These are phyloP conservation scores for Penicillium polonicum DNA, from an alignment of 2,329 filamentous ascomycete species.

Conservation along the genomic window DNA sequence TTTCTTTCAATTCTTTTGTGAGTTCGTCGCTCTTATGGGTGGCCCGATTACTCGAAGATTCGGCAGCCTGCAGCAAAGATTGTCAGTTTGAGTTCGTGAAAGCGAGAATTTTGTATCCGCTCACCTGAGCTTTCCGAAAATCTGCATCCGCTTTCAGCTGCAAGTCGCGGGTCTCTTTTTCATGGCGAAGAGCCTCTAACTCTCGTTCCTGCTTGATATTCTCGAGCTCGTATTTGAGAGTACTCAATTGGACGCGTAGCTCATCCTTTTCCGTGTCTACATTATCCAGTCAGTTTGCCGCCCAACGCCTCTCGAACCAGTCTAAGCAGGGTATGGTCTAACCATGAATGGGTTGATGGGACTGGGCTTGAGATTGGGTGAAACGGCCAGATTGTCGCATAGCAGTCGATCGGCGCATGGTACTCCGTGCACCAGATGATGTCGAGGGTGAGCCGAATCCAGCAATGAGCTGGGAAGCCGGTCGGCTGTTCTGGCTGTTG, in stretches of 20 bases:
- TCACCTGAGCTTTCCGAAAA: conserved; percentile 64
- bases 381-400: conserved; percentile 40
- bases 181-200: conserved; percentile 72
- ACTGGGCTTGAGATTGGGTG: conserved; percentile 36
- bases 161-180: conserved; percentile 78
- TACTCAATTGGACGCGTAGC: conserved; percentile 84
- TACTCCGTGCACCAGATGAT: conserved; percentile 34
- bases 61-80: conserved; percentile 45
- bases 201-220: conserved; percentile 86
- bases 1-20: conserved; percentile 55
- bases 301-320: neutral
- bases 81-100: neutral
- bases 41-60: conserved; percentile 52
- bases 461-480: conserved; percentile 60
- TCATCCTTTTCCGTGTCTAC: conserved; percentile 63
- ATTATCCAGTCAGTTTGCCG: conserved; percentile 10
- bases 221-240: conserved; percentile 81
- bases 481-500: conserved; percentile 49
- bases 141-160: conserved; percentile 82
- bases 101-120: neutral
- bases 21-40: conserved; percentile 56
- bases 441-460: conserved; percentile 49
- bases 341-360: conserved; percentile 42
- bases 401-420: conserved; percentile 39
- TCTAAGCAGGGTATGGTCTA: conserved; percentile 13